Conservation (phyloP, 1,284 basidiomycete species). For the Ceratobasidium sp. region DNA sequence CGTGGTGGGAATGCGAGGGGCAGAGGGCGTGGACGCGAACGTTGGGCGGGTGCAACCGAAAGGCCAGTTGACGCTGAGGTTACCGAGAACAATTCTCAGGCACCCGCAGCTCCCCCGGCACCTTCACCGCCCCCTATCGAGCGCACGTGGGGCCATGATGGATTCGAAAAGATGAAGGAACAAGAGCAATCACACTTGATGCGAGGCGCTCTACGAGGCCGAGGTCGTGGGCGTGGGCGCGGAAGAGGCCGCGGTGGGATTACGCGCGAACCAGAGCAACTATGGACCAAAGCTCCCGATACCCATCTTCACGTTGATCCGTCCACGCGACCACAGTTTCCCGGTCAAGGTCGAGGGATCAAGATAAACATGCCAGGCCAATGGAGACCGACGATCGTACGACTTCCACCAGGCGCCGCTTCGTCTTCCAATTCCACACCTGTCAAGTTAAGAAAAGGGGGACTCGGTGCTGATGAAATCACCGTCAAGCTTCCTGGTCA, state of each 20-base stretch:
- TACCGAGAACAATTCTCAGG: constrained; percentile 4
- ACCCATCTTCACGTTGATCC: constrained; percentile 34
- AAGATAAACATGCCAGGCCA: constrained; percentile 35
- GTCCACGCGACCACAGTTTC: constrained; percentile 34
- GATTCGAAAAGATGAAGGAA: constrained; percentile 83
- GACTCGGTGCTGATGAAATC: background rate
- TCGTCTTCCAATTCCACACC: background rate
- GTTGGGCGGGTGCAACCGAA: constrained; percentile 44
- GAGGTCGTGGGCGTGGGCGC: constrained; percentile 25
- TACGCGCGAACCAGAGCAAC: constrained; percentile 28
- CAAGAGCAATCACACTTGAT: constrained; percentile 51
- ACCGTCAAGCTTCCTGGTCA: constrained; percentile 30
- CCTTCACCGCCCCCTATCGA: constrained; percentile 61
- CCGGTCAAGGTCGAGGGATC: constrained; percentile 30
- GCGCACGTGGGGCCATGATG: constrained; percentile 79
- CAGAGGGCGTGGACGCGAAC: constrained; percentile 61
- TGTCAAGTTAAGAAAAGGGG: background rate
- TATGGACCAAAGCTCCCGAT: constrained; percentile 39
- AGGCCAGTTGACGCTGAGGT: constrained; percentile 1
- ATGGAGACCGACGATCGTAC: constrained; percentile 27
- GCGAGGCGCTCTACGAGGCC: constrained; percentile 46
- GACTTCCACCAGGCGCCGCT: background rate
- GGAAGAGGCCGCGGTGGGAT: constrained; percentile 16
- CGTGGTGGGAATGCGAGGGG: constrained; percentile 67
- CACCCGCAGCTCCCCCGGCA: background rate